These are phyloP conservation scores for Tubosaeta brunneosetosa DNA, from an alignment of 768 basidiomycete genomes.

Conservation along the genomic window DNA sequence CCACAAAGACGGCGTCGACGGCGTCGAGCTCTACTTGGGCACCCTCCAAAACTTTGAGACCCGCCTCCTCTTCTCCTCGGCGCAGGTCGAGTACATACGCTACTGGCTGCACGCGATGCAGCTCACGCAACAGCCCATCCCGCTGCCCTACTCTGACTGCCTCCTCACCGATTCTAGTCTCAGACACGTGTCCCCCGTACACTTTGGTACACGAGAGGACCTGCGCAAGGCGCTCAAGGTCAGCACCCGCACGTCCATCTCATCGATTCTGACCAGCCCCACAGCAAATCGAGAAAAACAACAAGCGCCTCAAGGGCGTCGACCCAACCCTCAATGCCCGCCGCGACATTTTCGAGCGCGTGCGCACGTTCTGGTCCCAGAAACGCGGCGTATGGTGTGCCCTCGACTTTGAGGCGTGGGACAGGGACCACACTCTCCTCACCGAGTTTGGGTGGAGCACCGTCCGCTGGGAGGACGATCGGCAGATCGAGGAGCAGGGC, in stretches of 20 bases:
- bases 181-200: constrained; percentile 52
- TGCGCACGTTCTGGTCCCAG: constrained; percentile 57
- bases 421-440: constrained; percentile 62
- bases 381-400: constrained; percentile 71
- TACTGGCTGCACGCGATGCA: constrained; percentile 79
- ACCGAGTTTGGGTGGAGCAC: constrained; percentile 83
- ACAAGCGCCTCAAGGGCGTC: constrained; percentile 67
- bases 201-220: constrained; percentile 49
- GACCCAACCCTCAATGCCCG: constrained; percentile 51
- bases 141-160: constrained; percentile 75
- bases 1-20: constrained; percentile 55
- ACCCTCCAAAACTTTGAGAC: constrained; percentile 69
- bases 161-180: constrained; percentile 60
- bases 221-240: constrained; percentile 63
- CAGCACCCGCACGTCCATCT: neutral
- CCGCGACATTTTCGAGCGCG: constrained; percentile 63
- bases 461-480: constrained; percentile 51
- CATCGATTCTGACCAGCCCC: neutral
- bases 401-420: constrained; percentile 84
- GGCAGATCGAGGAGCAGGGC: constrained; percentile 44
- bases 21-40: constrained; percentile 72
- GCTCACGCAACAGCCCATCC: constrained; percentile 58
- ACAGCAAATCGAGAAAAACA: constrained; percentile 75
- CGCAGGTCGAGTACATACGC: constrained; percentile 78
- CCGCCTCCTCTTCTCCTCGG: constrained; percentile 77